Percentiles rank a stretch among this genome's conserved stretches.
These are phyloP conservation scores for Teunomyces gatunensis DNA, from an alignment of 805 yeast genomes.

Conservation along the genomic window DNA sequence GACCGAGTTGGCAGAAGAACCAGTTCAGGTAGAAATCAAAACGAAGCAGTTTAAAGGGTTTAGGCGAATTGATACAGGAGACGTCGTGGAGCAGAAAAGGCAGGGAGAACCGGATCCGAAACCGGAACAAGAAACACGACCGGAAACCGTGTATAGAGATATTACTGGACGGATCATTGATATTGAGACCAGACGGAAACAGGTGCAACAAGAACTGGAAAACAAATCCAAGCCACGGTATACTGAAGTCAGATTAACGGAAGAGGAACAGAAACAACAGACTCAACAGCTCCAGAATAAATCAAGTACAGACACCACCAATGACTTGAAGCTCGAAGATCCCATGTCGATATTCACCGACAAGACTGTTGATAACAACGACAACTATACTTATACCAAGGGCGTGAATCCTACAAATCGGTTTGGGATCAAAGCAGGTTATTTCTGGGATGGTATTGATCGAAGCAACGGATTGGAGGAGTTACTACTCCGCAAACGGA, in stretches of 20 bases:
- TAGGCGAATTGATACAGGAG: slow-evolving; percentile 30
- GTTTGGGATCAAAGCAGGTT: slow-evolving; percentile 74
- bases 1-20: slow-evolving; percentile 9
- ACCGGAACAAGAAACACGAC: slow-evolving; percentile 2
- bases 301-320: slow-evolving; percentile 14
- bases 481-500: slow-evolving; percentile 47
- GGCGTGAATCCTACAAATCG: slow-evolving; percentile 65
- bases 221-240: slow-evolving; percentile 11
- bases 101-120: neutral
- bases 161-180: slow-evolving; percentile 54
- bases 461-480: slow-evolving; percentile 85
- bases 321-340: slow-evolving; percentile 43
- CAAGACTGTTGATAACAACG: slow-evolving; percentile 16
- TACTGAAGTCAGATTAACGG: slow-evolving; percentile 22
- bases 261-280: slow-evolving; percentile 35
- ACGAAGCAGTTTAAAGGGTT: slow-evolving; percentile 27
- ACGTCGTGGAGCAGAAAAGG: neutral
- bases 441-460: slow-evolving; percentile 90
- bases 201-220: slow-evolving; percentile 21
- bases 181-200: slow-evolving; percentile 24
- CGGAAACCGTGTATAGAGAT: slow-evolving; percentile 57
- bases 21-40: slow-evolving; percentile 18
- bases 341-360: slow-evolving; percentile 53
- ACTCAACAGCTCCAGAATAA: slow-evolving; percentile 17
- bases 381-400: slow-evolving; percentile 33